Base-by-base conservation (phyloP, 108 stramenopile genomes). In the Nannochloropsis gaditana region DNA sequence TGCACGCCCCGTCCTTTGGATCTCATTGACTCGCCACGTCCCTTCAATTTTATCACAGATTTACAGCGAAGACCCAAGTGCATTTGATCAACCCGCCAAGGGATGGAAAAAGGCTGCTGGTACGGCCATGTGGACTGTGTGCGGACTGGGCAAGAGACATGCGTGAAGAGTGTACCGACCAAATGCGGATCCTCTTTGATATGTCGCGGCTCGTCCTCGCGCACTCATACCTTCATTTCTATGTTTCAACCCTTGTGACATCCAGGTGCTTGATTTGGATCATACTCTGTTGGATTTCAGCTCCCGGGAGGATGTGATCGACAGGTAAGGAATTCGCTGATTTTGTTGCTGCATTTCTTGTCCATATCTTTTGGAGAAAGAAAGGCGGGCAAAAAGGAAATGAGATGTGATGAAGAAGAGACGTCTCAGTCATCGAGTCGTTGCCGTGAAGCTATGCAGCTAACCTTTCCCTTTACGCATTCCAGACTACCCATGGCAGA, bases 251-350 rank as follows among this genome's bases (percentile, higher is more conserved):
- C 15, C 15, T 10, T 50, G 47, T 50, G 11, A 11, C 47, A 1
- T 15, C 11, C 47, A 50, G 47, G 47, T 98, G 2, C 90, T 97
- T 43, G 97, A 98, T 90, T 85, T 98, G 43, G 97, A 98, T 89
- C 97, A 98, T 87, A 96, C 96, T 19, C 89, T 98, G 19, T 90
- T 98, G 9, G 96, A 97, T 83, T 98, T 98, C 87, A 92, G 91
- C 79, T 83, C 91, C 2, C 86, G 84, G 31, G 43, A 45, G 41
- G 50, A 44, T 17, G 42, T 45, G 43, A 50, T 50, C 47, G 47
- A 50, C 15, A 10, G 47, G 47, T 50, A 1, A 50, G 47, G 47
- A 31, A 31, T 31, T 31, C n/a, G n/a, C 5, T 15, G n/a, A 44
- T 83, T 21, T 44, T 42, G 19, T 83, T 1, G 9, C 0, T 44